Base-by-base conservation (phyloP, 768 basidiomycete species). In the Psilocybe tampanensis region DNA sequence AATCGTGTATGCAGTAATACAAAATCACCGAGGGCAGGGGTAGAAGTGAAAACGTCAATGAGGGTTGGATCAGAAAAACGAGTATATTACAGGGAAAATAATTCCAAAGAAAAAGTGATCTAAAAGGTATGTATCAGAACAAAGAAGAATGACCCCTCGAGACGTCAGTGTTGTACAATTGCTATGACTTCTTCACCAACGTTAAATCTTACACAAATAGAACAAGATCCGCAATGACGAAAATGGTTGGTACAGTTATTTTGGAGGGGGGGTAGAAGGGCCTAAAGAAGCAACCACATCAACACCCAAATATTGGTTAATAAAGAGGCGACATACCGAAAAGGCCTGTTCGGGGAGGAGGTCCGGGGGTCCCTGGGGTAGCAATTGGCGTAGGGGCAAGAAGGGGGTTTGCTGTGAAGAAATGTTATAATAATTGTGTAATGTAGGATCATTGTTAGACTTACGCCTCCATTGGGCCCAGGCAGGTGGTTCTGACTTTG, bases 391-490 rank as follows among this genome's bases (percentile, higher is more conserved):
- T 71, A 0, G 88, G 87, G 1, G 81, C 76, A 8, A 88, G 65
- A 6, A 85, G 67, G 2, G 88, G 86, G 64, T 90, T 89, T 3
- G 90, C 89, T 90, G 64, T 7, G 4, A 9, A 29, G 51, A 13
- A 18, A 9, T 41, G 19, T 44, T 23, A 5, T 8, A 8, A 43
- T 9, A 13, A 47, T n/a, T 4, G 17, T 19, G 24, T n/a, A 24
- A 1, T 3, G n/a, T 15, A 52, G 22, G n/a, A 34, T 39, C 44
- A 36, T 49, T n/a, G 34, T 39, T 3, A 34, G 33, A 78, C 84
- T 52, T 68, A 93, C 90, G 91, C 76, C 86, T 80, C 91, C 90
- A 93, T 63, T 92, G 89, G 0, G 90, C 84, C 91, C 91, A 93
- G 1, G 91, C 83, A n/a, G 90, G 89, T 24, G 84, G 18, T 33